Conservation (phyloP, 352 stramenopile species). For the Aphanomyces invadans region DNA sequence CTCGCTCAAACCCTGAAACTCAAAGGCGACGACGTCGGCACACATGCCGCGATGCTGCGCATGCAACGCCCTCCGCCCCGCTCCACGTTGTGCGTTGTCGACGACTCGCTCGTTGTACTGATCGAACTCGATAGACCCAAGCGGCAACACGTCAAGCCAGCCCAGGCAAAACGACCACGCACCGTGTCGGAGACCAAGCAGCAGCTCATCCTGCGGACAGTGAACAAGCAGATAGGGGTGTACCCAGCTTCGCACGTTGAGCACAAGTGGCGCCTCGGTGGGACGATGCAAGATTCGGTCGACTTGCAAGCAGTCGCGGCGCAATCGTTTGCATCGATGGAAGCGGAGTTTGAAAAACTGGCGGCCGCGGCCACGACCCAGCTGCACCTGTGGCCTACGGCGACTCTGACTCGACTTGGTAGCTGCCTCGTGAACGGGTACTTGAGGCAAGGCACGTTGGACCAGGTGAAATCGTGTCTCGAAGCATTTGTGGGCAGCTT, state of each 20-base stretch:
- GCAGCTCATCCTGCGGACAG: constrained; percentile 38
- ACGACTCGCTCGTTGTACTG: too few relatives aligned
- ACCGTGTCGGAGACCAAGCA: constrained; percentile 22
- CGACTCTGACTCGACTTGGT: constrained; percentile 71
- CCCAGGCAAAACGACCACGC: not conserved
- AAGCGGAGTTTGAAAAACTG: constrained; percentile 52
- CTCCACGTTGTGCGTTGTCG: too few relatives aligned
- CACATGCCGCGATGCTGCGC: constrained; percentile 51
- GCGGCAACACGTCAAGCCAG: not conserved
- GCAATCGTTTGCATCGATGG: constrained; percentile 55
- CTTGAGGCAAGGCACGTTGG: constrained; percentile 60
- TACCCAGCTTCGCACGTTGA: constrained; percentile 64
- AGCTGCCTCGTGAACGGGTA: constrained; percentile 68
- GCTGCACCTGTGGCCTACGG: constrained; percentile 65
- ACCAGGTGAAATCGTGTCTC: constrained; percentile 44
- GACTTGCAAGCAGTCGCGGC: constrained; percentile 57
- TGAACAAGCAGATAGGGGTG: constrained; percentile 65
- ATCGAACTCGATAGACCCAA: too few relatives aligned
- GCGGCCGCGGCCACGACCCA: constrained; percentile 59
- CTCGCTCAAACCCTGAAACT: constrained; percentile 37
- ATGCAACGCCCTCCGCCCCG: too few relatives aligned
- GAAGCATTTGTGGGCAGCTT: constrained; percentile 65
- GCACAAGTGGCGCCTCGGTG: constrained; percentile 61
- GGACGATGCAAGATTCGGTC: constrained; percentile 46
- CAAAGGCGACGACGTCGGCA: constrained; percentile 27